A percentile compares a stretch with the other conserved stretches of the same genome.
Conservation (phyloP, 345 rosid species). For the Gossypium australe region DNA sequence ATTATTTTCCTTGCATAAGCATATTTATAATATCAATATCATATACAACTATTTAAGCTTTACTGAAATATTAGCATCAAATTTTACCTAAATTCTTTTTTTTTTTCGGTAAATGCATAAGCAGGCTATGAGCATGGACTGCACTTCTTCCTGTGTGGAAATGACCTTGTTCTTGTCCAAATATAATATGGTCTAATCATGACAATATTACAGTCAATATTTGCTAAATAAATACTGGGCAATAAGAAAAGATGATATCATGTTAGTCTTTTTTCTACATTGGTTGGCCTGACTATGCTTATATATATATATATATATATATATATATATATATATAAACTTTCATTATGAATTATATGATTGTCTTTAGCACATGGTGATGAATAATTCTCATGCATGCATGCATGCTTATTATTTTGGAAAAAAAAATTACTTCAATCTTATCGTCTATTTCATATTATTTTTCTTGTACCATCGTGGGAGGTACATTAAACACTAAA, state of each 20-base stretch:
- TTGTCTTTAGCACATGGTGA: neutral
- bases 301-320: neutral
- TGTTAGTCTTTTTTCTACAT: neutral
- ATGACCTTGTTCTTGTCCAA: neutral
- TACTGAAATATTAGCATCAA: too few species aligned
- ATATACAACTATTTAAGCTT: too few species aligned
- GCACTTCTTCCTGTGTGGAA: neutral
- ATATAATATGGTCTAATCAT: neutral
- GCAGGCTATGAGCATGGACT: too few species aligned
- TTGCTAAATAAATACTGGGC: neutral
- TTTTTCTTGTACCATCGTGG: neutral
- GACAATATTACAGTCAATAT: neutral
- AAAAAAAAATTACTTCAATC: neutral
- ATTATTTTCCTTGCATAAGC: too few species aligned
- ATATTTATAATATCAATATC: too few species aligned
- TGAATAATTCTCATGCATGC: neutral
- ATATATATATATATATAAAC: neutral
- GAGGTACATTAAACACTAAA: neutral
- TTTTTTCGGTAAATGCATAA: too few species aligned
- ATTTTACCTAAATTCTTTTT: too few species aligned
- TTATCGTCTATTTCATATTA: neutral
- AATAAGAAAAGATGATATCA: neutral
- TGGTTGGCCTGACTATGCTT: slow-evolving; percentile 6
- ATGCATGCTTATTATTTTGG: neutral
- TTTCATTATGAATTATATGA: neutral